These are phyloP conservation scores for Jimgerdemannia flammicorona DNA, from an alignment of 192 early-diverging fungal genomes.

Conservation along the genomic window DNA sequence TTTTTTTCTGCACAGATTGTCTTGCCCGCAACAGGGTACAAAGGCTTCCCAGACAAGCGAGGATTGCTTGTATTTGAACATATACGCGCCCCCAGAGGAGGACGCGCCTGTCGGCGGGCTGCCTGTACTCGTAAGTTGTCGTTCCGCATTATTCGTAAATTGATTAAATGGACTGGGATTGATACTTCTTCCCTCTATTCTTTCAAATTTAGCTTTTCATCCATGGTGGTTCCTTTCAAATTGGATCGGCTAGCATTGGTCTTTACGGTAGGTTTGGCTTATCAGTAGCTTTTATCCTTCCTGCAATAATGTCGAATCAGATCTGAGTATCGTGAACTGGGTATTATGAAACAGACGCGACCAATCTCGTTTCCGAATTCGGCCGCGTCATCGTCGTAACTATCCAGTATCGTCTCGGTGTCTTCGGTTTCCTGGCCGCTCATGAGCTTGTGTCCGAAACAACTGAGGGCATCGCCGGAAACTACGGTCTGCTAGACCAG, in stretches of 20 bases:
- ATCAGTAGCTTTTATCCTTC: no score
- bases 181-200: not conserved
- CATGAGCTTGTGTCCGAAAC: conserved; percentile 6
- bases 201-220: not conserved
- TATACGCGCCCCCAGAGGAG: not conserved
- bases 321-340: not conserved
- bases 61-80: not conserved
- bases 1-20: no score
- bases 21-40: no score
- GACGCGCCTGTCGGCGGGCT: no score
- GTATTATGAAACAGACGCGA: not conserved
- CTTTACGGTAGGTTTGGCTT: not conserved
- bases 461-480: conserved; percentile 4
- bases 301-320: not conserved
- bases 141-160: no score
- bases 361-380: not conserved
- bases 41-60: not conserved
- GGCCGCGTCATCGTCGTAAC: conserved; percentile 29
- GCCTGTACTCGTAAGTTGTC: no score
- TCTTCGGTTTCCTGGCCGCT: conserved; percentile 40
- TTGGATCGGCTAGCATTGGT: not conserved
- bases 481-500: conserved; percentile 5
- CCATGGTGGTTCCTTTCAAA: not conserved
- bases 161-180: no score
- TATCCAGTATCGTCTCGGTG: conserved; percentile 43